Evolutionary conservation across 2,329 filamentous ascomycete species (phyloP).

Genomic region (Alternaria rosae): DNA sequence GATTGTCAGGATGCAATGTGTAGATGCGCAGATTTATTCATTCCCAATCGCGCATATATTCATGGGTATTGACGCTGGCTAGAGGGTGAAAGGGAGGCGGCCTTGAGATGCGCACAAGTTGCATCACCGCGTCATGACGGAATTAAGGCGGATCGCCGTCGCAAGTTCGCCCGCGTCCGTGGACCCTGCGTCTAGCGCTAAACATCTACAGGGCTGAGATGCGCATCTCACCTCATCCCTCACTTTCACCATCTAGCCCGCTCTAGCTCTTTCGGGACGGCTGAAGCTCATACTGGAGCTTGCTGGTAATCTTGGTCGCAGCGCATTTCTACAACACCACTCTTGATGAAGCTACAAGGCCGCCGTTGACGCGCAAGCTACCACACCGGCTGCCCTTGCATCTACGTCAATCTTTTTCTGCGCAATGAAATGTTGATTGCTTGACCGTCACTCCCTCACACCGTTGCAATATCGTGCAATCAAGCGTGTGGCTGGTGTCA

Average conservation of each 20-base stretch:
- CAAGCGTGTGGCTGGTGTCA: neutral
- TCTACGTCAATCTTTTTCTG: neutral
- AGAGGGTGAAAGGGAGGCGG: neutral
- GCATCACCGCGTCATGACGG: conserved; percentile 25
- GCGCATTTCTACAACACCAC: neutral
- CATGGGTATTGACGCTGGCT: neutral
- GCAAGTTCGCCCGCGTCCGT: conserved; percentile 13
- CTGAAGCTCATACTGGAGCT: neutral
- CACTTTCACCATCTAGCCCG: conserved; percentile 8
- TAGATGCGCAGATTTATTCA: neutral
- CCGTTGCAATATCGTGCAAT: neutral
- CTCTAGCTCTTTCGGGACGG: neutral
- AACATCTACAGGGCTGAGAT: conserved; percentile 7
- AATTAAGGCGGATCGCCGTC: conserved; percentile 9
- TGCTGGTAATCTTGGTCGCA: neutral
- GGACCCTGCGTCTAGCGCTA: conserved; percentile 16
- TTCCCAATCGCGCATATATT: neutral
- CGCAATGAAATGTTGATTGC: neutral
- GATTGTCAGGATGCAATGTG: neutral
- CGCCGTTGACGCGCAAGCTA: neutral
- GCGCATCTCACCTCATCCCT: conserved; percentile 7
- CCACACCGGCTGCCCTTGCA: conserved; percentile 1
- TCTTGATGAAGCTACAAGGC: neutral
- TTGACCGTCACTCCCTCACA: neutral
- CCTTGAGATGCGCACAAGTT: neutral